A percentile compares a stretch with the other conserved stretches of the same genome.
Conservation (phyloP, 2,329 filamentous ascomycete genomes). For the Colletotrichum horii region DNA sequence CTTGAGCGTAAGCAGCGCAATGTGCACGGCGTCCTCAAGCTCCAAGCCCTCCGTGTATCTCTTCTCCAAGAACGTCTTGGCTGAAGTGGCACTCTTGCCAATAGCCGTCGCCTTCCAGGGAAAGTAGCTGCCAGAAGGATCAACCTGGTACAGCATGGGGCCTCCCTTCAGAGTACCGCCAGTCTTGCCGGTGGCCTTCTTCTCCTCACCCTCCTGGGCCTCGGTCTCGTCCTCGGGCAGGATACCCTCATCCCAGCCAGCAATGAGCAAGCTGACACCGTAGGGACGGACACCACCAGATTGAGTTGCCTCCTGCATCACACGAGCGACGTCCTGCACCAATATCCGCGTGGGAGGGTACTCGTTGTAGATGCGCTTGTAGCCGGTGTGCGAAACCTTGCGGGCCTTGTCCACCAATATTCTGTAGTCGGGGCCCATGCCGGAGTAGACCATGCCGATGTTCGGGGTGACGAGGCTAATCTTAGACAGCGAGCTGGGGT, state of each 20-base stretch:
- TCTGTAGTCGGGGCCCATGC: slow-evolving; percentile 98
- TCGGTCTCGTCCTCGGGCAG: slow-evolving; percentile 77
- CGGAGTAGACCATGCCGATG: slow-evolving; percentile 99
- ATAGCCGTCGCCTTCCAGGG: slow-evolving; percentile 99
- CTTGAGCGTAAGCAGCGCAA: slow-evolving; percentile 95
- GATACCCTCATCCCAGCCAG: slow-evolving; percentile 97
- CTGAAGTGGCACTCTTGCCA: slow-evolving; percentile 96
- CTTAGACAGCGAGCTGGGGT: slow-evolving; percentile 93
- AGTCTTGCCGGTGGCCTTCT: slow-evolving; percentile 82
- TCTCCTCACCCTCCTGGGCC: slow-evolving; percentile 65
- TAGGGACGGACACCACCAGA: slow-evolving; percentile 97
- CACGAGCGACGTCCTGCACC: slow-evolving; percentile 95
- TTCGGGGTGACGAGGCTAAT: slow-evolving; percentile 98
- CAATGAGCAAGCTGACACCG: slow-evolving; percentile 92
- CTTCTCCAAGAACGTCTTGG: slow-evolving; percentile 99
- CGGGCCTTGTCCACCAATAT: slow-evolving; percentile 97
- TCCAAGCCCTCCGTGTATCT: slow-evolving; percentile 96
- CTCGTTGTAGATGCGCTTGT: slow-evolving; percentile 99
- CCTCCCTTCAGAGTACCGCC: slow-evolving; percentile 95
- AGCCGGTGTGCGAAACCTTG: slow-evolving; percentile 96
- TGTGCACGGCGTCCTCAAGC: slow-evolving; percentile 97
- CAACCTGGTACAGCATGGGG: slow-evolving; percentile 97
- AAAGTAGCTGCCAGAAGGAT: slow-evolving; percentile 98
- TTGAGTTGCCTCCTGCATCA: slow-evolving; percentile 99
- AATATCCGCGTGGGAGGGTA: slow-evolving; percentile 99